Evolutionary conservation across 306 rosid genomes (phyloP), one percentile per base, ranked within the genome.

Genomic region (Prosopis cineraria): DNA sequence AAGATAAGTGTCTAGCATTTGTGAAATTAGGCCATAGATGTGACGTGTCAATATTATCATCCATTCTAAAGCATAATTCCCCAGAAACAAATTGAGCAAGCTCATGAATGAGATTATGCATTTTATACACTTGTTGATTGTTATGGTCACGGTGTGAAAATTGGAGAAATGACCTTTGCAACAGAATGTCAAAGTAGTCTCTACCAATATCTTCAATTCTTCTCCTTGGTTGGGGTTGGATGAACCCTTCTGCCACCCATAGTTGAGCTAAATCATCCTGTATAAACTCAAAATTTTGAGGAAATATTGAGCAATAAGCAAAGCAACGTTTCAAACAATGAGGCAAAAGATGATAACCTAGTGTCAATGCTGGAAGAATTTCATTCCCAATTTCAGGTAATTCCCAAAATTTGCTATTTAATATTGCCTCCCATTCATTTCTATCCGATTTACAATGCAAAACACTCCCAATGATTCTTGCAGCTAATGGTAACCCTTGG

Each of bases 231-330:
- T 31, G 30, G 4, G 68, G 33, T 63, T 58, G 73, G 53, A 81
- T 12, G 9, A 75, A 75, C 48, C 84, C 84, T 63, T 81, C 85
- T n/a, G 62, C 77, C 40, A 53, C 77, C 81, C 78, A 81, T 13
- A 70, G 25, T 10, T 62, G 78, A 14, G 71, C 81, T 62, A 81
- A 76, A 70, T 76, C 81, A 69, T 81, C 78, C 62, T 29, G 50
- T 5, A n/a, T 45, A 53, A 81, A 70, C 39, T 60, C 78, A 62
- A 59, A 77, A 48, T 63, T 25, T 7, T 48, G 20, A 3, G 85
- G 78, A 1, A 70, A 81, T 37, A 81, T 63, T 7, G 74, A 76
- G 39, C 78, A 81, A 52, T 76, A 81, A 6, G 52, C 66, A 55
- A 81, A 76, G 27, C 81, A 75, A 36, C 73, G 64, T 41, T 81